Evolutionary conservation across 2,329 filamentous ascomycete genomes (phyloP), one percentile per base, ranked within the genome.

Genomic region (Fusarium pseudograminearum): DNA sequence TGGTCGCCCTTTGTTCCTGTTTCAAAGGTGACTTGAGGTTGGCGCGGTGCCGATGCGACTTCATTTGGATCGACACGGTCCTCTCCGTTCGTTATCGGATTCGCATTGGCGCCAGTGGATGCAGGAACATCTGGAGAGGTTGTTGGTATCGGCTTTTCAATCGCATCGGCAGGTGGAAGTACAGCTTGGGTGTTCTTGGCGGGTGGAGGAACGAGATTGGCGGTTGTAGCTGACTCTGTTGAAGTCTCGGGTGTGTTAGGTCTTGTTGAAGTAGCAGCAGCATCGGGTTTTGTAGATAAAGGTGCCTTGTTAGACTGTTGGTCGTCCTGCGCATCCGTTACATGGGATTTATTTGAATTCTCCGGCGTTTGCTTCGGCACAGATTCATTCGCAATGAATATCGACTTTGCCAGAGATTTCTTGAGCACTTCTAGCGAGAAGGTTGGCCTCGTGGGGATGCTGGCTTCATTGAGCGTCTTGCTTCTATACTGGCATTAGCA

Each of bases 381-480:
- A 34, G 52, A 18, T 45, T 69, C 67, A 14, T 58, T 62, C 26
- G 69, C 58, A 52, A 73, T 60, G 28, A 74, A 72, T 36, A 71
- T 57, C 10, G 77, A 72, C 70, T 76, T 76, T 12, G 74, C 76
- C 11, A 82, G 70, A 11, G 79, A 78, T 57, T 79, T 79, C 67
- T 81, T 82, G 33, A 83, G 70, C 18, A 76, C 76, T 62, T 85
- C 82, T 36, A 84, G 81, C 60, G 82, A 80, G 51, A 82, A 77
- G 67, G 79, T 78, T 59, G 82, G 83, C 66, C 84, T 83, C 57
- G 80, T 67, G 51, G 87, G 87, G 61, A 89, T 84, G 73, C 81
- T 84, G 51, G 80, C 78, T 75, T 88, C 86, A 72, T 85, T 84
- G 41, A 89, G 79, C 61, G 78, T 80, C 69, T 78, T 80, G 56